phyloP scores from a whole-genome alignment of 2,329 filamentous ascomycete genomes.

The Fusarium longipes region DNA sequence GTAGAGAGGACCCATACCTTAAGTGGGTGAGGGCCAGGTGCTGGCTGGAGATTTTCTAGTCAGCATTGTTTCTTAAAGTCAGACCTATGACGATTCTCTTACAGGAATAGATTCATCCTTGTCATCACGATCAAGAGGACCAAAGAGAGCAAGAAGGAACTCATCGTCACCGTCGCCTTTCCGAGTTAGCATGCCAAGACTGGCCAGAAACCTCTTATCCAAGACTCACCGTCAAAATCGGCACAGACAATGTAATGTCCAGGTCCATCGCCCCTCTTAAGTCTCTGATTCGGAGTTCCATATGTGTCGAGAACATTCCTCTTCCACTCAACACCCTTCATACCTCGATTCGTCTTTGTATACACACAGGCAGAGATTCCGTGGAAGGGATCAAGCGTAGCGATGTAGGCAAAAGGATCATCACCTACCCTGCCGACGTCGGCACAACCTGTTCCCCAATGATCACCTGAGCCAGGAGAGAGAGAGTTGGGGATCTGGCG shows the following conservation, averaged over 20 bases:
- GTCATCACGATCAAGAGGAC: neutral
- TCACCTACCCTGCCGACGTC: constrained; percentile 10
- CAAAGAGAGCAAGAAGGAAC: neutral
- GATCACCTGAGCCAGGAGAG: constrained; percentile 9
- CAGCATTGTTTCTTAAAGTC: neutral
- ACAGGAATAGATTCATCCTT: neutral
- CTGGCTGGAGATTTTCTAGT: neutral
- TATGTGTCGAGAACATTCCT: constrained; percentile 17
- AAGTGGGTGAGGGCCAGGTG: neutral
- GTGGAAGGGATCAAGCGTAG: neutral
- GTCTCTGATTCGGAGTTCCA: constrained; percentile 7
- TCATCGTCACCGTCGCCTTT: neutral
- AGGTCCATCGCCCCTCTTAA: constrained; percentile 7
- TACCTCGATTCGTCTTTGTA: neutral
- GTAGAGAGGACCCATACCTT: neutral
- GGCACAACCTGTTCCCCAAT: constrained; percentile 7
- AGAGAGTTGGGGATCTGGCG: neutral
- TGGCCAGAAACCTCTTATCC: neutral
- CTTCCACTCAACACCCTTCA: constrained; percentile 3
- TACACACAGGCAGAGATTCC: neutral
- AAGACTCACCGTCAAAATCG: neutral
- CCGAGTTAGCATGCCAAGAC: neutral
- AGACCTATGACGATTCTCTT: accelerated
- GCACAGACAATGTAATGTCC: constrained; percentile 3
- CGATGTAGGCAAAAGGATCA: constrained; percentile 14